A percentile compares a stretch with the other conserved stretches of the same genome.
phyloP scores from a whole-genome alignment of 306 rosid species.

The Carpinus viminea region DNA sequence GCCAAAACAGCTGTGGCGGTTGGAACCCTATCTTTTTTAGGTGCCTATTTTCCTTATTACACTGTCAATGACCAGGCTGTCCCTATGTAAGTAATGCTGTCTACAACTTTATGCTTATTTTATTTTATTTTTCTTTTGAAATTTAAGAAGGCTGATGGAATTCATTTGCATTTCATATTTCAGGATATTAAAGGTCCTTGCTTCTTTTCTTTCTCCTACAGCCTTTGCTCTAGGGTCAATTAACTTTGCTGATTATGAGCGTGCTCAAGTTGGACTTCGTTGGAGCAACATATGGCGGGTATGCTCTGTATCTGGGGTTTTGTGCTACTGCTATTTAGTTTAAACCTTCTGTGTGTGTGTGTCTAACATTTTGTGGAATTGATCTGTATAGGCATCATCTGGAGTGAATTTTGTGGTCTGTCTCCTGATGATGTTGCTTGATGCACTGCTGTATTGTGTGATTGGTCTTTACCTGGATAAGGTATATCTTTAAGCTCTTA shows the following conservation, averaged over 20 bases:
- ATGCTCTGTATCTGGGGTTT: slow-evolving; percentile 25
- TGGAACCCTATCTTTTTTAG: slow-evolving; percentile 86
- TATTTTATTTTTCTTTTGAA: slow-evolving; percentile 3
- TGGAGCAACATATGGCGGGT: slow-evolving; percentile 98
- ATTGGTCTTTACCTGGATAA: slow-evolving; percentile 91
- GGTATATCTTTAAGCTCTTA: slow-evolving; percentile 46
- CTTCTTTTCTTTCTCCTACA: slow-evolving; percentile 90
- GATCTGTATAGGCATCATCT: slow-evolving; percentile 69
- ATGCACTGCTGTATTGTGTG: slow-evolving; percentile 75
- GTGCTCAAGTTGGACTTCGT: slow-evolving; percentile 98
- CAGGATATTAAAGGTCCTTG: slow-evolving; percentile 78
- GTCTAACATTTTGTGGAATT: slow-evolving; percentile 26
- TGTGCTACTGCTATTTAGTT: slow-evolving; percentile 15
- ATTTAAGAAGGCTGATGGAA: slow-evolving; percentile 19
- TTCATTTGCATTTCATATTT: slow-evolving; percentile 34
- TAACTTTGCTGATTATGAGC: slow-evolving; percentile 96
- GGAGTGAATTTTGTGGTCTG: slow-evolving; percentile 88
- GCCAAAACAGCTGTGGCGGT: slow-evolving; percentile 99
- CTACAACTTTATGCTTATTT: slow-evolving; percentile 13
- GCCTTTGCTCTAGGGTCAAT: slow-evolving; percentile 94
- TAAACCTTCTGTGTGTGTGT: background rate
- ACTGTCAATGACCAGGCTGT: slow-evolving; percentile 75
- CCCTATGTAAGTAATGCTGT: slow-evolving; percentile 62
- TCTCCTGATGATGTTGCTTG: slow-evolving; percentile 87
- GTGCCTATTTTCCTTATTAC: slow-evolving; percentile 92